Evolutionary conservation across 331 rosid genomes (phyloP), one percentile per base, ranked within the genome.

Genomic region (Erythrophleum ivorense): DNA sequence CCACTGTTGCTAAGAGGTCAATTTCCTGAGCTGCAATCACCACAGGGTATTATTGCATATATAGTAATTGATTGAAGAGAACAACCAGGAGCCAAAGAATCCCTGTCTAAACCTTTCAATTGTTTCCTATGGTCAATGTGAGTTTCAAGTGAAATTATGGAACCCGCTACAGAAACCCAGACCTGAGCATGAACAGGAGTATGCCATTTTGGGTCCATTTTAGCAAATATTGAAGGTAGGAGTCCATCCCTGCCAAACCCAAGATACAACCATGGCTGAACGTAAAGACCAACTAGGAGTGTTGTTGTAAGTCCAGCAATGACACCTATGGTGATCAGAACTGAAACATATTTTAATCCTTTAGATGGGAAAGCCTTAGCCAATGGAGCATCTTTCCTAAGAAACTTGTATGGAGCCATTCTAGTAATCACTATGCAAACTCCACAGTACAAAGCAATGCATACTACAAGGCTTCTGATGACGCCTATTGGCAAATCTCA

Each of bases 241-340:
- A 95, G 87, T 73, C 98, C 98, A 52, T 95, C 98, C 84, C 98
- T 86, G 65, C 97, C 97, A 82, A 95, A 95, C 82, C 98, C 98
- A 78, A 93, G 98, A 90, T 95, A 95, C 57, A 95, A 80, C 76
- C 97, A 95, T 80, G 98, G 93, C 98, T 93, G 92, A 89, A 95
- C 98, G 54, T 91, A 95, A 53, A 95, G 93, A 80, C 98, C 98
- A 52, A 95, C 97, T 55, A 95, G 92, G 75, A 95, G 95, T 72
- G 98, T 93, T 16, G 98, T 95, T 29, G 98, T 92, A 80, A 95
- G 98, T 80, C 98, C 97, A 70, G 97, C 98, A 50, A 93, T 82
- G 65, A 97, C 97, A 86, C 95, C 98, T n/a, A 95, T 18, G 59
- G 97, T 95, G 79, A 95, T 95, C 85, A 93, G 78, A 74, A 90